These are phyloP conservation scores for Linum trigynum DNA, from an alignment of 345 rosid genomes.

Conservation along the genomic window DNA sequence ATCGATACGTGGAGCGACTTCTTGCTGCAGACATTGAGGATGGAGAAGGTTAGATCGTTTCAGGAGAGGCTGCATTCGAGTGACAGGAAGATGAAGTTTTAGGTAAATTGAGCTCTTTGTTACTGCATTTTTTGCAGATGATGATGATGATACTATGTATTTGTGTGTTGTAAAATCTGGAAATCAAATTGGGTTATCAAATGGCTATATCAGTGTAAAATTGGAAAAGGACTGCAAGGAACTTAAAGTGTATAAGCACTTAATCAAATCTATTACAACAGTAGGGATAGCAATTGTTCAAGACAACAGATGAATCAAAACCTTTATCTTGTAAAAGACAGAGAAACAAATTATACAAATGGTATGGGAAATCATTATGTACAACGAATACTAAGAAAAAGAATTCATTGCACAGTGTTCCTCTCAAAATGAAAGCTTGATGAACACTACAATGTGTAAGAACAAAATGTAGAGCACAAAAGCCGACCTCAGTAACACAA, in stretches of 20 bases:
- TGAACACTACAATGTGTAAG: conserved; percentile 68
- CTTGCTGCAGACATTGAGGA: conserved; percentile 73
- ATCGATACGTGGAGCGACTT: conserved; percentile 75
- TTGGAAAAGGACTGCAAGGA: too few species aligned
- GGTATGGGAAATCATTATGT: not conserved
- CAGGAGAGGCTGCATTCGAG: conserved; percentile 19
- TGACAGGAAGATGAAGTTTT: conserved; percentile 14
- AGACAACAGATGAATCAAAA: too few species aligned
- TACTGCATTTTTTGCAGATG: too few species aligned
- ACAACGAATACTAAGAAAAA: not conserved
- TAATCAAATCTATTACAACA: too few species aligned
- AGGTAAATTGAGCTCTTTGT: too few species aligned
- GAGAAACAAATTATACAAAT: not conserved
- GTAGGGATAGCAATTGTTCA: too few species aligned
- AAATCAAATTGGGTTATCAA: too few species aligned
- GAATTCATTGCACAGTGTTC: not conserved
- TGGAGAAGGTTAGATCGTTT: conserved; percentile 36
- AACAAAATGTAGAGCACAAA: conserved; percentile 76
- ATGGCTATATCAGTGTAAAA: too few species aligned
- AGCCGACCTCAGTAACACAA: conserved; percentile 70
- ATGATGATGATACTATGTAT: too few species aligned
- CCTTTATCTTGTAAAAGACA: too few species aligned
- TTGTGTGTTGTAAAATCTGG: too few species aligned
- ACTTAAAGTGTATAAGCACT: too few species aligned
- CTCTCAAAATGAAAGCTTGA: conserved; percentile 77